phyloP scores from a whole-genome alignment of 345 rosid species.

The Lepidium sativum region DNA sequence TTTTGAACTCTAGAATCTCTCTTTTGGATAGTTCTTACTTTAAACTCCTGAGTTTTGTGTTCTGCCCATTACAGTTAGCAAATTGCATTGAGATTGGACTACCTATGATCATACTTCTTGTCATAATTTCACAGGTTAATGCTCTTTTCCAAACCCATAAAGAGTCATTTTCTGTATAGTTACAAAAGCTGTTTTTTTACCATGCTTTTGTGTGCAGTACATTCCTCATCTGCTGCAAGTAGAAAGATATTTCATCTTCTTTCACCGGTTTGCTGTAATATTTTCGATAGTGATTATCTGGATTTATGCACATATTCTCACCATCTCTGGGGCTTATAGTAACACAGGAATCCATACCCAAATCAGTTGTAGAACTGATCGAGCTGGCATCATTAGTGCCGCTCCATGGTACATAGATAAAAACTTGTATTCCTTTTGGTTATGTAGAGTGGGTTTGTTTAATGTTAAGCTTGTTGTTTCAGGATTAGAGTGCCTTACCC shows the following conservation, averaged over 20 bases:
- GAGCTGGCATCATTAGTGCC: constrained; percentile 65
- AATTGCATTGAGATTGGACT: constrained; percentile 90
- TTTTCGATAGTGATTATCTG: constrained; percentile 71
- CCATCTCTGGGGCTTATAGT: constrained; percentile 77
- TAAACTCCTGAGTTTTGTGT: not conserved
- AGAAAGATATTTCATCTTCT: constrained; percentile 38
- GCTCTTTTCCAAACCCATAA: not conserved
- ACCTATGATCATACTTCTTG: constrained; percentile 59
- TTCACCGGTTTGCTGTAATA: constrained; percentile 81
- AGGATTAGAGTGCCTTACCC: constrained; percentile 96
- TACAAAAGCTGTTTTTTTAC: not conserved
- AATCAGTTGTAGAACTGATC: constrained; percentile 67
- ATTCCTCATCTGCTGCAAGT: constrained; percentile 54
- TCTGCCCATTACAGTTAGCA: constrained; percentile 50
- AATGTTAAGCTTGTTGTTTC: constrained; percentile 5
- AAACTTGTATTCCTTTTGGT: not conserved
- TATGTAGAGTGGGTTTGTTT: not conserved
- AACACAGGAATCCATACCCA: constrained; percentile 53
- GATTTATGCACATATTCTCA: constrained; percentile 76
- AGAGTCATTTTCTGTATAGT: not conserved
- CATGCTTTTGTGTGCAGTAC: constrained; percentile 42
- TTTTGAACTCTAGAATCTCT: not conserved
- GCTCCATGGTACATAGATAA: constrained; percentile 66
- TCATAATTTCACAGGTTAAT: constrained; percentile 74
- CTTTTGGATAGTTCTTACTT: not conserved